A percentile compares a stretch with the other conserved stretches of the same genome.
Conservation (phyloP, 2,329 filamentous ascomycete species). For the Ophiostoma sp. region DNA sequence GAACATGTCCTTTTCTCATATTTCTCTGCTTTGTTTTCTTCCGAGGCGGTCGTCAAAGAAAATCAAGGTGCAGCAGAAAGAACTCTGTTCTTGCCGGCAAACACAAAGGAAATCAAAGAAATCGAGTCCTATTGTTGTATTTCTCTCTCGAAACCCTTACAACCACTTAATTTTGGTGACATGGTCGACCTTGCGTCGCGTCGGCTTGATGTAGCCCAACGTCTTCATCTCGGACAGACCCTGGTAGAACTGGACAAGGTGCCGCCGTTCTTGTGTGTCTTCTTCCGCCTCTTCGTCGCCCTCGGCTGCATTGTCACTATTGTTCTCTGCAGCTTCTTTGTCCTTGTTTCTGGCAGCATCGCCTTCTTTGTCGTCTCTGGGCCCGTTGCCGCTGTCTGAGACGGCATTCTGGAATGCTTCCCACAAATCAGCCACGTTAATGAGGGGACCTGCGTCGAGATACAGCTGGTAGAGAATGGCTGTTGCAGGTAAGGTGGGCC, state of each 20-base stretch:
- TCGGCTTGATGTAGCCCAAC: constrained; percentile 84
- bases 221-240: constrained; percentile 80
- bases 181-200: constrained; percentile 89
- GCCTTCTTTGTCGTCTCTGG: constrained; percentile 46
- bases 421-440: constrained; percentile 81
- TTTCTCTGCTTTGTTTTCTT: background rate
- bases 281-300: constrained; percentile 46
- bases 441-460: constrained; percentile 70
- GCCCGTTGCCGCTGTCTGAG: constrained; percentile 33
- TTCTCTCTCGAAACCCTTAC: constrained; percentile 32
- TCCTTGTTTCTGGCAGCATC: constrained; percentile 33
- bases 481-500: constrained; percentile 65
- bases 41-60: background rate
- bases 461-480: constrained; percentile 78
- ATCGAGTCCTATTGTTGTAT: background rate
- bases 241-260: constrained; percentile 78
- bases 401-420: constrained; percentile 70
- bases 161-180: constrained; percentile 86
- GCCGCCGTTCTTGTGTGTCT: constrained; percentile 51
- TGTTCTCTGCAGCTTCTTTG: constrained; percentile 39
- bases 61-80: background rate
- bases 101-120: background rate
- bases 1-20: background rate
- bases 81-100: background rate
- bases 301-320: constrained; percentile 36